Base-by-base conservation (phyloP, 176 grass and related monocot species). In the Oryza australiensis region DNA sequence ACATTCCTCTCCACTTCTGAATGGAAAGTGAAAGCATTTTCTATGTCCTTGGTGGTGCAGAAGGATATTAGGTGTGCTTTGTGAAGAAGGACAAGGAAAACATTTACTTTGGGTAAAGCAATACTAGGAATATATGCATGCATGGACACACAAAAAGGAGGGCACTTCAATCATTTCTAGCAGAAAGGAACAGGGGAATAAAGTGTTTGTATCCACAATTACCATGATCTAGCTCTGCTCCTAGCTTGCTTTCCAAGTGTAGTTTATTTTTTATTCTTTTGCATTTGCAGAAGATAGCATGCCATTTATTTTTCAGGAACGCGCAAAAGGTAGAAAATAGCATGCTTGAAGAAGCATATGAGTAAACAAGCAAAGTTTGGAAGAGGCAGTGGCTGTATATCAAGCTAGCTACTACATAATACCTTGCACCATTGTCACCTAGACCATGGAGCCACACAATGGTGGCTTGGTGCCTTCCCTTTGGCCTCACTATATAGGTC, bases 361-460 rank as follows among this genome's bases (percentile, higher is more conserved):
- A 83, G 62, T 14, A 66, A 55, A 7, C 49, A 22, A 64, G 18
- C 18, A 51, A 24, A 26, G 5, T 64, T 80, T 48, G 26, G 32
- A 64, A 77, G 40, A 53, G 69, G 35, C 22, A 59, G 7, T 59
- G 53, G 20, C 22, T 22, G 53, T 59, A 59, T 23, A 23, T 59
- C 7, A 59, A 59, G 9, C 22, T n/a, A 23, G 22, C 53, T 7
- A 59, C 20, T n/a, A 73, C 2, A 8, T 29, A 43, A 10, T 85
- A 95, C 94, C 94, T 93, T 80, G 86, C 90, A 82, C 94, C 94
- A 85, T 90, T 96, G 82, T 96, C 94, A 81, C 94, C 94, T 70
- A 96, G 67, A 43, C 90, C 94, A 83, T 96, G 94, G 76, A 96
- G 94, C 90, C 93, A 96, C 66, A 96, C 94, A 35, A 96, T 87